Evolutionary conservation across 2,329 filamentous ascomycete species (phyloP), one percentile per base, ranked within the genome.

Genomic region (Chaetomiaceae sp.): DNA sequence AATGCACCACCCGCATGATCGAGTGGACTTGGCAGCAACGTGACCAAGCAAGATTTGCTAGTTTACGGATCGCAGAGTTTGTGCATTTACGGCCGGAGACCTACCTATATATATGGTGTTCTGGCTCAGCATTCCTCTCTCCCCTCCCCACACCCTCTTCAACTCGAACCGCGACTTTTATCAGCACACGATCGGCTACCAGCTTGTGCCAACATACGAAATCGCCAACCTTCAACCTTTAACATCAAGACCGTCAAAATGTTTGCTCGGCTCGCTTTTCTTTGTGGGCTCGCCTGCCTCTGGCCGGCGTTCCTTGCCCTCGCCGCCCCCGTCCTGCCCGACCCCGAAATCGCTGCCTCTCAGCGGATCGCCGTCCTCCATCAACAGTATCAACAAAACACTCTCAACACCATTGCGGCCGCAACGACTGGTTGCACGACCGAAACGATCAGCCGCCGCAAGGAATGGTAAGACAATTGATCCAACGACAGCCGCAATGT

Each of bases 391-490:
- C 34, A 49, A 11, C 30, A 48, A 14, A 19, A 48, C 24, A 40
- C 49, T 19, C 18, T 37, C 1, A 15, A 36, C 17, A 32, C 27
- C 15, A 45, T 52, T 44, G 34, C 20, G n/a, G 3, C 33, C 36
- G 11, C 40, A 41, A 43, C 37, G 20, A 46, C 36, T 2, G 47
- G 41, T 12, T 52, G 47, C 24, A 50, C 37, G 7, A 14, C 14
- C 7, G 30, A 45, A 6, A 50, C 27, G 18, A 47, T 52, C 27
- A 41, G 42, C 12, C 33, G 17, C 6, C 50, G 50, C 38, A 50
- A 44, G 14, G 47, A 50, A 32, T 52, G 47, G 50, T 46, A 35
- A 14, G 42, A 22, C n/a, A n/a, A n/a, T n/a, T n/a, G n/a, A n/a
- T n/a, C n/a, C n/a, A n/a, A n/a, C n/a, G n/a, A n/a, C n/a, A n/a